Evolutionary conservation across 257 asterid genomes (phyloP).

Genomic region (Lycium barbarum): DNA sequence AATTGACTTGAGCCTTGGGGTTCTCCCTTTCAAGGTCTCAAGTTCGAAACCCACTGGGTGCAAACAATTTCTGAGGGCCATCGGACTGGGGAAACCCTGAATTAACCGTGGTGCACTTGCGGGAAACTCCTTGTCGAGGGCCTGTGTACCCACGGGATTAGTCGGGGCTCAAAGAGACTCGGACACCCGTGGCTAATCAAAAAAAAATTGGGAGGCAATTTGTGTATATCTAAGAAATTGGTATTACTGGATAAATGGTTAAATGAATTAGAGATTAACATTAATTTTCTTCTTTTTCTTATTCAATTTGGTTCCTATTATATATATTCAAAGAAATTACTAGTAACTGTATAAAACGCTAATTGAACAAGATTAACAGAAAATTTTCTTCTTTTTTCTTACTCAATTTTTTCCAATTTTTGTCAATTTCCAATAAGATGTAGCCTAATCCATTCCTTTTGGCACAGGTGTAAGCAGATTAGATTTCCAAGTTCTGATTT

Average conservation of each 20-base stretch:
- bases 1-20: too few relatives aligned
- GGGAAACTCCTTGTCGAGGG: too few relatives aligned
- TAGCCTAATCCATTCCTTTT: neutral
- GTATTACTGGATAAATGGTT: neutral
- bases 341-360: neutral
- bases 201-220: neutral
- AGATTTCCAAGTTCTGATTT: slow-evolving; percentile 35
- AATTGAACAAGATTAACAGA: neutral
- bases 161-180: too few relatives aligned
- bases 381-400: neutral
- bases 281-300: slow-evolving; percentile 3
- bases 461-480: neutral
- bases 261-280: slow-evolving; percentile 14
- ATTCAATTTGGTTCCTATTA: neutral
- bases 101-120: too few relatives aligned
- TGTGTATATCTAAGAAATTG: neutral
- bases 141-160: too few relatives aligned
- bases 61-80: too few relatives aligned
- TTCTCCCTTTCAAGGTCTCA: too few relatives aligned
- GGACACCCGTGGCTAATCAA: too few relatives aligned
- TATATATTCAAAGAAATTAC: neutral
- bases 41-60: too few relatives aligned
- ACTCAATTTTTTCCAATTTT: neutral
- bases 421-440: neutral
- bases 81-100: too few relatives aligned